Conservation (phyloP, 192 early-diverging fungal species). For the Backusella macrospora region DNA sequence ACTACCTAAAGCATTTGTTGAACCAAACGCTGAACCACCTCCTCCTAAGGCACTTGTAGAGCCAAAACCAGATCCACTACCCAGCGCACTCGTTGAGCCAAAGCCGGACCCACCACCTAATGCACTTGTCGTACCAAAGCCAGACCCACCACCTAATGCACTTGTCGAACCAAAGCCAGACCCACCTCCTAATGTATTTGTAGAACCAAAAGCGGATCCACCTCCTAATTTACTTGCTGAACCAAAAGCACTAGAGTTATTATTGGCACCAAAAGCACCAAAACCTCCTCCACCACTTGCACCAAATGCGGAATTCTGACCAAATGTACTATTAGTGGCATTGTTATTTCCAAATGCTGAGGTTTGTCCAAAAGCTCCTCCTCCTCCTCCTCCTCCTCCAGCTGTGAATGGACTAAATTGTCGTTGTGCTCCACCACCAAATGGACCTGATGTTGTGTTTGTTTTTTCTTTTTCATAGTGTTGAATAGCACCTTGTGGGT, state of each 20-base stretch:
- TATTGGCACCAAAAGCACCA: conserved; percentile 15
- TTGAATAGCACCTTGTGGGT: conserved; percentile 41
- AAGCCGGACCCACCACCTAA: conserved; percentile 30
- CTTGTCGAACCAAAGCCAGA: conserved; percentile 20
- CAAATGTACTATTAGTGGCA: conserved; percentile 28
- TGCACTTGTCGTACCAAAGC: conserved; percentile 19
- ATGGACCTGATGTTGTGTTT: conserved; percentile 17
- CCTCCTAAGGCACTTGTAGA: conserved; percentile 16
- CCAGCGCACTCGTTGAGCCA: conserved; percentile 18
- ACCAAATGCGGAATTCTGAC: conserved; percentile 38
- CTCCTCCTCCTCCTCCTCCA: conserved; percentile 23
- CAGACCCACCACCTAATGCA: conserved; percentile 15
- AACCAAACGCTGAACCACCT: conserved; percentile 14
- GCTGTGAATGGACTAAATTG: conserved; percentile 39
- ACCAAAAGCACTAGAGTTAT: conserved; percentile 23
- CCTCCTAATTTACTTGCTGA: conserved; percentile 3
- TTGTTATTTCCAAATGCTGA: conserved; percentile 9
- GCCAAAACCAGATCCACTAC: conserved; percentile 13
- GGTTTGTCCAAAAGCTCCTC: conserved; percentile 3
- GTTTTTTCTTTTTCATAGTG: conserved; percentile 42
- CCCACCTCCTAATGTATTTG: neutral
- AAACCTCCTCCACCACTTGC: conserved; percentile 10
- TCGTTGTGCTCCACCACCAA: conserved; percentile 22
- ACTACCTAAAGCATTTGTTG: neutral
- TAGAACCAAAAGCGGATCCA: conserved; percentile 30